Base-by-base conservation (phyloP, 768 basidiomycete species). In the Coprinopsis sp. region DNA sequence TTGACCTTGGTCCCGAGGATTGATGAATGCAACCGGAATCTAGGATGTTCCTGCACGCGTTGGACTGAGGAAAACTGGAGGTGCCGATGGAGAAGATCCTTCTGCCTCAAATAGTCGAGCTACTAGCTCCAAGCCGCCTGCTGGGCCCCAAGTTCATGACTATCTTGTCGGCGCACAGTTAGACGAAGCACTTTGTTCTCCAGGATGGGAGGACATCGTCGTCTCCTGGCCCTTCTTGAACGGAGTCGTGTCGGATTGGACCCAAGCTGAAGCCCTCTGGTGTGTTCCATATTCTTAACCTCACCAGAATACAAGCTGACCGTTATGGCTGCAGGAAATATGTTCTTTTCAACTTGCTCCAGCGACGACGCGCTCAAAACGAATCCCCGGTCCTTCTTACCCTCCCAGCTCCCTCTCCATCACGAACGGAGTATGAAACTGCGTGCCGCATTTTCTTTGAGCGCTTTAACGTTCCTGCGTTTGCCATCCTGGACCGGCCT, bases 201-300 rank as follows among this genome's bases (percentile, higher is more conserved):
- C 82, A 4, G 75, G 79, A 2, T 87, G 81, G 3, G 82, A 89
- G 47, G 86, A 91, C 41, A 60, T 94, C 14, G 65, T 76, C 5
- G 62, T 91, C 8, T 90, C 80, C 24, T 91, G 87, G 87, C 92
- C 93, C 2, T 88, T 94, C 57, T 76, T 78, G 36, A 77, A 85
- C 22, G 84, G 80, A 3, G 76, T 79, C 54, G 69, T 94, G 47
- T 72, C 67, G 13, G 86, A 94, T 59, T 95, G 84, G 82, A 74
- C 70, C 16, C 90, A 91, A 53, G 87, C 89, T 14, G 92, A 95
- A 62, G 93, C 91, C 0, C 71, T 96, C 42, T 91, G 91, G 92
- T 92, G 60, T 40, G 82, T 67, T 39, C 28, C 38, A 24, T n/a
- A 24, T 29, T 42, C 19, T 10, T 44, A 18, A 12, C 22, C 12